Conservation (phyloP, 2,329 filamentous ascomycete genomes). For the Fusarium palustre region DNA sequence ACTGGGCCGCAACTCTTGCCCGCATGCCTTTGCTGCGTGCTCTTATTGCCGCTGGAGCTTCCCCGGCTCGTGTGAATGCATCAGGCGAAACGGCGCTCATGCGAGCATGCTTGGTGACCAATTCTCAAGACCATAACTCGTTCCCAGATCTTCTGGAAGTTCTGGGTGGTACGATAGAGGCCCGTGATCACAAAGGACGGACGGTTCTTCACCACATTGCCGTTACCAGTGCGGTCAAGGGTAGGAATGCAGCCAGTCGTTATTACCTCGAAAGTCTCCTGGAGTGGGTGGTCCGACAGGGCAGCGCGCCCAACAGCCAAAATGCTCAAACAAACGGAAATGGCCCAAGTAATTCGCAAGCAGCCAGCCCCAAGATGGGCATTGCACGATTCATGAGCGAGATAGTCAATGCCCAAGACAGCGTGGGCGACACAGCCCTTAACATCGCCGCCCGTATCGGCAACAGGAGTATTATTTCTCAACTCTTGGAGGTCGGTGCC, state of each 20-base stretch:
- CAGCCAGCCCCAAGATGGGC: constrained; percentile 74
- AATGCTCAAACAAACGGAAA: constrained; percentile 50
- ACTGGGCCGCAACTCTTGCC: constrained; percentile 95
- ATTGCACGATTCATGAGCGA: constrained; percentile 95
- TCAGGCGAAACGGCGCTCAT: constrained; percentile 93
- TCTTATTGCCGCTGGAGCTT: constrained; percentile 85
- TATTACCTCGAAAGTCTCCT: constrained; percentile 96
- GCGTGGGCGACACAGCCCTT: constrained; percentile 92
- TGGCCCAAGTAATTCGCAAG: constrained; percentile 56
- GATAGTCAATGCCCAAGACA: constrained; percentile 95
- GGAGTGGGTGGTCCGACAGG: constrained; percentile 93
- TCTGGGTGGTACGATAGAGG: constrained; percentile 88
- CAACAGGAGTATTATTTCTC: constrained; percentile 95
- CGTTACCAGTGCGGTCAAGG: constrained; percentile 94
- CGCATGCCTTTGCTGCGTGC: constrained; percentile 84
- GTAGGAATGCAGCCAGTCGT: constrained; percentile 88
- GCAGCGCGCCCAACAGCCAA: constrained; percentile 70
- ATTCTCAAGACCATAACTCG: constrained; percentile 89
- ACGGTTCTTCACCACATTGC: constrained; percentile 97
- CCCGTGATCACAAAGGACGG: constrained; percentile 87
- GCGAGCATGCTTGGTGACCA: constrained; percentile 91
- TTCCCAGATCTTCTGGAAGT: constrained; percentile 93
- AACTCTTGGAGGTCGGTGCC: constrained; percentile 92
- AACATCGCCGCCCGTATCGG: constrained; percentile 94
- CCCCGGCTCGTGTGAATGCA: constrained; percentile 86